Evolutionary conservation across 495 filamentous ascomycete genomes (phyloP).

Genomic region (Daldinia grandis): DNA sequence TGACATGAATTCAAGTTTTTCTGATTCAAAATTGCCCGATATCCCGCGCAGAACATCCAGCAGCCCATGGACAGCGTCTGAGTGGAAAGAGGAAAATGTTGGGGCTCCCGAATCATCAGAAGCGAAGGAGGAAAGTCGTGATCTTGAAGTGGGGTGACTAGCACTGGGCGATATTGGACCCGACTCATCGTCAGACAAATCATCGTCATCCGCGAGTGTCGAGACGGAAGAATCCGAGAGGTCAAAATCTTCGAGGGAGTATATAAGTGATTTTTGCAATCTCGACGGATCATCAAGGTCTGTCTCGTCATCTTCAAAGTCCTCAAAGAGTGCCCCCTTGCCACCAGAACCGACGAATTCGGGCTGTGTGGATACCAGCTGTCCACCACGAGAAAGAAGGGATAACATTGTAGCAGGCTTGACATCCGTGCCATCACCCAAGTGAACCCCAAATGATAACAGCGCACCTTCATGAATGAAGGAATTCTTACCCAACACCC

Average conservation of each 20-base stretch:
- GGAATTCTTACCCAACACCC: conserved; percentile 73
- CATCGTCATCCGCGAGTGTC: conserved; percentile 55
- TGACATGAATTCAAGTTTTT: conserved; percentile 88
- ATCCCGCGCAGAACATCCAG: conserved; percentile 74
- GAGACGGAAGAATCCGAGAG: conserved; percentile 83
- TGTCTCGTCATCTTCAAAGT: conserved; percentile 61
- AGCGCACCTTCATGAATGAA: conserved; percentile 75
- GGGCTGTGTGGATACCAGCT: conserved; percentile 60
- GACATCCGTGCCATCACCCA: conserved; percentile 64
- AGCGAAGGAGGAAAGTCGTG: conserved; percentile 61
- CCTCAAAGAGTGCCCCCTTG: conserved; percentile 59
- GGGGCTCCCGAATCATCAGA: conserved; percentile 57
- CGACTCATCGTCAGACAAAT: conserved; percentile 52
- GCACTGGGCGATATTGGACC: conserved; percentile 37
- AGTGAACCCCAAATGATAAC: conserved; percentile 78
- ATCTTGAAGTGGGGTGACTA: conserved; percentile 45
- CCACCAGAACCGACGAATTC: conserved; percentile 65
- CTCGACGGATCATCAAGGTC: conserved; percentile 49
- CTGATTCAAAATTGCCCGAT: conserved; percentile 80
- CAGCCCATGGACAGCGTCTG: conserved; percentile 84
- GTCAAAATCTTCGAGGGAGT: conserved; percentile 71
- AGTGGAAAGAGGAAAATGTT: conserved; percentile 75
- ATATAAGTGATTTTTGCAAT: conserved; percentile 64
- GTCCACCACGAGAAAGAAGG: conserved; percentile 46
- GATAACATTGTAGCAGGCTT: conserved; percentile 49